phyloP scores from a whole-genome alignment of 2,329 filamentous ascomycete species.

The Fusarium abutilonis region DNA sequence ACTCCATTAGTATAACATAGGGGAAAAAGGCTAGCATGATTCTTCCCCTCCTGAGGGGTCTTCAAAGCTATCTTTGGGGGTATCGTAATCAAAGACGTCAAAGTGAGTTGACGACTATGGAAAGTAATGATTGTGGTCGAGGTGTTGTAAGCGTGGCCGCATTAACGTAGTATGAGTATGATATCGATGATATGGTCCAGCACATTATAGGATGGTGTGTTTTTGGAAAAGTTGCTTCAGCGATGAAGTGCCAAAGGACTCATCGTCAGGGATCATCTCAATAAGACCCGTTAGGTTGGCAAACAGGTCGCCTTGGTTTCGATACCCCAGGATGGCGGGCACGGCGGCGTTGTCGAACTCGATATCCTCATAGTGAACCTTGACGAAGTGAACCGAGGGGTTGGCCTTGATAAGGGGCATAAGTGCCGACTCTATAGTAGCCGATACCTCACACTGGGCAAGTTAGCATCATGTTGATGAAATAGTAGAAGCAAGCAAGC shows the following conservation, averaged over 20 bases:
- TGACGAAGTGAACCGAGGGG: conserved; percentile 83
- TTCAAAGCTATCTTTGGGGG: conserved; percentile 32
- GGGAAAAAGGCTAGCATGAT: conserved; percentile 23
- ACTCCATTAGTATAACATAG: conserved; percentile 28
- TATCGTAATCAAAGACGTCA: conserved; percentile 42
- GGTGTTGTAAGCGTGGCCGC: conserved; percentile 42
- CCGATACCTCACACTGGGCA: conserved; percentile 78
- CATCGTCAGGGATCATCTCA: conserved; percentile 81
- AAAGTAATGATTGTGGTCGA: conserved; percentile 20
- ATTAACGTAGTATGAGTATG: conserved; percentile 37
- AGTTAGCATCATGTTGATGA: conserved; percentile 33
- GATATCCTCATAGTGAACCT: conserved; percentile 89
- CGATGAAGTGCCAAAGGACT: conserved; percentile 64
- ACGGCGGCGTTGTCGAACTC: conserved; percentile 92
- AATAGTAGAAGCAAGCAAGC: conserved; percentile 45
- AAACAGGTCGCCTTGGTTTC: conserved; percentile 86
- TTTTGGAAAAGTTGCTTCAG: conserved; percentile 63
- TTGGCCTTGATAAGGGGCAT: conserved; percentile 77
- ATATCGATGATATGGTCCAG: conserved; percentile 16
- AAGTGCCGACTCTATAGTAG: conserved; percentile 81
- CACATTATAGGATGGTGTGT: conserved; percentile 60
- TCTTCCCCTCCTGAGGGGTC: conserved; percentile 26
- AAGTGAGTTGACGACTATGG: conserved; percentile 14
- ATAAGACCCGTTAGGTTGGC: conserved; percentile 88
- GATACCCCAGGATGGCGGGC: conserved; percentile 89